Base-by-base conservation (phyloP, 2,329 filamentous ascomycete species). In the Fusarium algeriense region DNA sequence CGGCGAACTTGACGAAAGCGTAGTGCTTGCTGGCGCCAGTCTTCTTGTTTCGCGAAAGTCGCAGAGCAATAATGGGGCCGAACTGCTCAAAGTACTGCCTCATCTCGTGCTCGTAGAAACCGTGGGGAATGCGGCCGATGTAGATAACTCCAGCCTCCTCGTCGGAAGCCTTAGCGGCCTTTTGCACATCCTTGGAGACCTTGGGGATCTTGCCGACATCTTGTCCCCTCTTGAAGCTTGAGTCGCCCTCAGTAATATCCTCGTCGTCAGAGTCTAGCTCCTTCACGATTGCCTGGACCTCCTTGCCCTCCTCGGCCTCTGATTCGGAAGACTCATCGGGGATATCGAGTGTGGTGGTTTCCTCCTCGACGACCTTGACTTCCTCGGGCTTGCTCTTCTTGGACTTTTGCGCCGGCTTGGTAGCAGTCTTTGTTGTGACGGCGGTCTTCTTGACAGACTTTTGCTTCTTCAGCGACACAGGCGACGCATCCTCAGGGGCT, bases 51-150 rank as follows among this genome's bases (percentile, higher is more conserved):
- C 96, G 92, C 32, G 94, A 96, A 46, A 99, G 87, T 70, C 95
- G 91, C 62, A 98, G 87, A 60, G 83, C 90, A 56, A 86, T 89
- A 76, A 99, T 94, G 17, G 89, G 85, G 74, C 96, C 96, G 75
- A 99, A 99, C 81, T 99, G 96, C 59, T 90, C 89, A 79, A 98
- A 97, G 86, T 98, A 99, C 72, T 91, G 90, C 75, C 90, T 90
- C 92, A 99, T 97, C 83, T 98, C 92, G 77, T 94, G 89, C 84
- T 99, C 96, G 86, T 95, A 98, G 89, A 99, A 99, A 83, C 96
- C 84, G 83, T 96, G 93, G 41, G 95, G 95, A 66, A 97, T 91
- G 72, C 94, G 93, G 79, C 93, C 94, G 77, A 99, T 87, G 83
- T 97, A 98, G 78, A 98, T 87, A 43, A 96, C 91, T 49, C 95